Base-by-base conservation (phyloP, 306 rosid genomes). In the Cicer pinnatifidum region DNA sequence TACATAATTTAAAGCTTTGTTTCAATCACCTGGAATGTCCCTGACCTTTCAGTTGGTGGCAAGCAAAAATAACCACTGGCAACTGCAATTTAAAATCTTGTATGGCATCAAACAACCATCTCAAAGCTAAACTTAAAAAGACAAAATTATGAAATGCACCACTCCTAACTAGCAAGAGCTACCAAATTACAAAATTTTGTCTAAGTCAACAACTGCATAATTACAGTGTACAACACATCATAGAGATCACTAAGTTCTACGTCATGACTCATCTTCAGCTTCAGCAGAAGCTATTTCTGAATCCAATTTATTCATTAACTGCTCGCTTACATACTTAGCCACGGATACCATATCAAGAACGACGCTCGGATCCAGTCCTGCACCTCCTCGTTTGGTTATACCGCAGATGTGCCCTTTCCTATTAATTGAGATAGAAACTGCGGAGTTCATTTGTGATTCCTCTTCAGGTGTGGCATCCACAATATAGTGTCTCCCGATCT, bases 391-490 rank as follows among this genome's bases (percentile, higher is more conserved):
- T 84, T 93, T 93, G 37, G 88, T 85, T 76, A 93, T 46, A 35
- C 98, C 96, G 19, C 92, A 93, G 1, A 93, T 75, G 74, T 83
- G 86, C 39, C 96, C 92, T 51, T 85, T 76, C 80, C 87, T 84
- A 8, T 89, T 89, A 38, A 91, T 72, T 13, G 97, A 89, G 51
- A 91, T 80, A 4, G 98, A 93, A 46, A 93, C 82, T 10, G 96
- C 96, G 1, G 91, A 89, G 90, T 75, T 91, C 97, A 91, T 91
- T 72, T 93, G 94, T 43, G 96, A 88, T 66, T 93, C 98, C 84
- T 93, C 98, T 84, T 91, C 97, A 47, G 84, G 68, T 6, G 96
- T 89, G 46, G 97, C 92, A 74, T 93, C 97, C 47, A 88, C 96
- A 47, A 93, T 85, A 73, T 91, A 93, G 84, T 93, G 93, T 77